Evolutionary conservation across 176 grass and related monocot species (phyloP).

Genomic region (Triticum turgidum): DNA sequence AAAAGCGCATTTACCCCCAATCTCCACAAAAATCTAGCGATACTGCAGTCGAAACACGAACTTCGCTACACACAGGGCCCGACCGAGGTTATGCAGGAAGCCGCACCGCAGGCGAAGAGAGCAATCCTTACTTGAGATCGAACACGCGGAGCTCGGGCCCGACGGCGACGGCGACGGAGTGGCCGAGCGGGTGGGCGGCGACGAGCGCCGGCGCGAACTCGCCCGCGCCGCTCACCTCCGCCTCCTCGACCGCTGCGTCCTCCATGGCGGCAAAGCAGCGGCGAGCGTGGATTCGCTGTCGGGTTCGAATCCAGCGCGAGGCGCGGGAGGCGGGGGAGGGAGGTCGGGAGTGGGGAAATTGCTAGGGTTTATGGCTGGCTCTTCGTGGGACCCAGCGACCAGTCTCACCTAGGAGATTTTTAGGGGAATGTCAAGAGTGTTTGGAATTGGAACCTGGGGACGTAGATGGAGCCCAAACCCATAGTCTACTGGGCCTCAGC

Average conservation of each 20-base stretch:
- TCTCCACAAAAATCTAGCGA: background rate
- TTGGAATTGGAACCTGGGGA: background rate
- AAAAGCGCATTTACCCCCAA: background rate
- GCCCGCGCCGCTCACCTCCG: constrained; percentile 46
- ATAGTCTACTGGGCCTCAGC: too few relatives aligned
- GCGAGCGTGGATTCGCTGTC: background rate
- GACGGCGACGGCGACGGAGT: constrained; percentile 66
- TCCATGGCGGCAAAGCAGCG: constrained; percentile 29
- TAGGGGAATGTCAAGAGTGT: background rate
- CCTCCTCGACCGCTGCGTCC: constrained; percentile 51
- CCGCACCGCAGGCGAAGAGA: background rate
- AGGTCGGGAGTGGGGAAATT: background rate
- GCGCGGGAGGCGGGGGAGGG: background rate
- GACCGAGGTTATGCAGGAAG: background rate
- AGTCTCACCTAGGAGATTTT: background rate
- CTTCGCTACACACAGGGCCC: background rate
- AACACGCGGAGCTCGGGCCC: constrained; percentile 83
- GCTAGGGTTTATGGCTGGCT: constrained; percentile 38
- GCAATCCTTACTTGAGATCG: constrained; percentile 59
- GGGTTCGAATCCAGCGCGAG: constrained; percentile 48
- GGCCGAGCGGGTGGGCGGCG: constrained; percentile 57
- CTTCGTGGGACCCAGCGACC: background rate
- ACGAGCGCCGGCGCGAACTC: constrained; percentile 82
- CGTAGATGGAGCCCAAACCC: too few relatives aligned
- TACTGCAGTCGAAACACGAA: background rate